Percentiles rank a stretch among this genome's conserved stretches.
phyloP scores from a whole-genome alignment of 1,284 basidiomycete genomes.

The Cutaneotrichosporon mucoides region DNA sequence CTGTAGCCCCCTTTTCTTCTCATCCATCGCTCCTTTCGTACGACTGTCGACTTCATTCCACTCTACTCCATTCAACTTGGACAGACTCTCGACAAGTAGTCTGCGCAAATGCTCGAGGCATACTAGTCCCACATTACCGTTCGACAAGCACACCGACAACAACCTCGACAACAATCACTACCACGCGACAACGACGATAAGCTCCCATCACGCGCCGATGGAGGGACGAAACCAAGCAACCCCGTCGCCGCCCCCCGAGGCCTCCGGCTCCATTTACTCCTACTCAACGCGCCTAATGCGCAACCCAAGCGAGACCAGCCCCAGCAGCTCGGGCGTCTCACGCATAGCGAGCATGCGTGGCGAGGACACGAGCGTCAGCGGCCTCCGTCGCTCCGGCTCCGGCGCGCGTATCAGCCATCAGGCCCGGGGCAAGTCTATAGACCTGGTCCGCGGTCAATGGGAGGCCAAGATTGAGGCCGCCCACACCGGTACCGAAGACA shows the following conservation, averaged over 20 bases:
- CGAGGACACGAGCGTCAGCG: conserved; percentile 3
- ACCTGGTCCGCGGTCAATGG: conserved; percentile 39
- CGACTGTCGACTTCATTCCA: no score
- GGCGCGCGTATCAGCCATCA: conserved; percentile 18
- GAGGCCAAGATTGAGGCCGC: conserved; percentile 40
- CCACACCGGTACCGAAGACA: neutral
- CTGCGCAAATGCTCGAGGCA: neutral
- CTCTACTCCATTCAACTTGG: no score
- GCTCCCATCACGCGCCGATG: neutral
- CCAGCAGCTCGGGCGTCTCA: neutral
- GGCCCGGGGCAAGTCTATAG: conserved; percentile 32
- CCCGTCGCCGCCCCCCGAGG: neutral
- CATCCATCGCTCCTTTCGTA: no score
- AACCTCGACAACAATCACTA: neutral
- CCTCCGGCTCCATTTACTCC: conserved; percentile 37
- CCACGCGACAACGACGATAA: no score
- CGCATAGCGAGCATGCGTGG: conserved; percentile 22
- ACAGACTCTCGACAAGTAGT: no score
- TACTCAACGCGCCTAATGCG: conserved; percentile 38
- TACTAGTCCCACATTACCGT: neutral
- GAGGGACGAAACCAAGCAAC: neutral
- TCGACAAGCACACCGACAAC: neutral
- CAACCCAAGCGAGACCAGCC: neutral
- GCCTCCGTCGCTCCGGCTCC: conserved; percentile 22
- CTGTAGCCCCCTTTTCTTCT: no score